Evolutionary conservation across 179 eudicot genomes (phyloP).

Genomic region (Patellifolia procumbens): DNA sequence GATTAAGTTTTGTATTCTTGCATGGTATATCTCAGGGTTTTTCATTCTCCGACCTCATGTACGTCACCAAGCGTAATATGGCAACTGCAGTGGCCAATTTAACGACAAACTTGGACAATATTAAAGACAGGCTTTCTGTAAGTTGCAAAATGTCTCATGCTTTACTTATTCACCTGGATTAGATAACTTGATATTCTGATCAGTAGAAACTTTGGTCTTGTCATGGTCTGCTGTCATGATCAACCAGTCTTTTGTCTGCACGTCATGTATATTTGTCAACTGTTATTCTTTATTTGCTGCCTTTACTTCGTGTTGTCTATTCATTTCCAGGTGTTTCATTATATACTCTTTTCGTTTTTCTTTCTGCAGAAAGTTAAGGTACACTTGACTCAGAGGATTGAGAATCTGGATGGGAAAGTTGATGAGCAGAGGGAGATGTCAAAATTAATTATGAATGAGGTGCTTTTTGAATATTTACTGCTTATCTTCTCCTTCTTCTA

Average conservation of each 20-base stretch:
- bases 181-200: neutral
- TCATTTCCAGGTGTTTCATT: neutral
- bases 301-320: neutral
- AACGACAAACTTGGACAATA: slow-evolving; percentile 77
- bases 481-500: slow-evolving; percentile 2
- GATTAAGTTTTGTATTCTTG: neutral
- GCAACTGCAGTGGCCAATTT: slow-evolving; percentile 72
- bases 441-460: slow-evolving; percentile 66
- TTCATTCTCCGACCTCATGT: slow-evolving; percentile 88
- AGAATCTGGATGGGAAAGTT: slow-evolving; percentile 79
- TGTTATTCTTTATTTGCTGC: neutral
- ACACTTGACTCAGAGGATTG: slow-evolving; percentile 87
- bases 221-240: neutral
- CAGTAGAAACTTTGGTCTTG: neutral
- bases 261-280: neutral
- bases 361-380: slow-evolving; percentile 68
- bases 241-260: neutral
- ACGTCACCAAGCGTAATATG: slow-evolving; percentile 87
- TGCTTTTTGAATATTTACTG: slow-evolving; percentile 22
- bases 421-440: slow-evolving; percentile 80
- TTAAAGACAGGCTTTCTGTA: slow-evolving; percentile 72
- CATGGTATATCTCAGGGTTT: slow-evolving; percentile 47
- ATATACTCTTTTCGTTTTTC: neutral
- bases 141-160: slow-evolving; percentile 30
- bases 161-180: neutral